Conservation (phyloP, 2,329 filamentous ascomycete genomes). For the Verticillium longisporum region DNA sequence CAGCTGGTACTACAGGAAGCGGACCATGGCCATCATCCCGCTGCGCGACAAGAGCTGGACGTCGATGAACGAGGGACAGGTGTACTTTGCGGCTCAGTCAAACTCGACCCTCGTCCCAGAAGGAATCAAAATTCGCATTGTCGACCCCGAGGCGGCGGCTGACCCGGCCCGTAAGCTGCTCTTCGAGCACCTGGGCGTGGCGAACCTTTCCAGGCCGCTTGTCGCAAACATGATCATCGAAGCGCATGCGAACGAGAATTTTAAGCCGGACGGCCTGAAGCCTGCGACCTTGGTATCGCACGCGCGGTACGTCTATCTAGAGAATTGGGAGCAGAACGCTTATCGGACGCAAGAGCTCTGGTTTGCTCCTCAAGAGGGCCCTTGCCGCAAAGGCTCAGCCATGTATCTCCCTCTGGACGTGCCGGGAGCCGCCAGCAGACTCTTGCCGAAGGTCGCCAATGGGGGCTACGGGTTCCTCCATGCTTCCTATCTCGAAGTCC, state of each 20-base stretch:
- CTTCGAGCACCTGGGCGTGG: neutral
- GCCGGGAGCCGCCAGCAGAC: neutral
- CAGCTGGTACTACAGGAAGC: neutral
- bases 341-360: neutral
- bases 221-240: neutral
- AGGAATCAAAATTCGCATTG: conserved; percentile 1
- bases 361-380: conserved; percentile 1
- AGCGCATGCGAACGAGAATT: neutral
- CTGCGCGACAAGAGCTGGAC: conserved; percentile 3
- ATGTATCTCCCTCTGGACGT: conserved; percentile 3
- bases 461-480: conserved; percentile 2
- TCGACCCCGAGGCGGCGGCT: conserved; percentile 1
- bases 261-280: neutral
- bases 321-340: neutral
- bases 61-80: neutral
- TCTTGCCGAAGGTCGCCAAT: neutral
- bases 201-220: neutral
- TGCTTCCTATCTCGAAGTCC: neutral
- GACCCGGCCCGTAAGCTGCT: neutral
- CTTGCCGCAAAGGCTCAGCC: neutral
- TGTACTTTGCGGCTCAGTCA: neutral
- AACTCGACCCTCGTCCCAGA: neutral
- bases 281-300: neutral
- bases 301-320: neutral
- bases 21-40: conserved; percentile 3